Evolutionary conservation across 2,329 filamentous ascomycete species (phyloP), one percentile per base, ranked within the genome.

Genomic region (Botryosphaeria dothidea): DNA sequence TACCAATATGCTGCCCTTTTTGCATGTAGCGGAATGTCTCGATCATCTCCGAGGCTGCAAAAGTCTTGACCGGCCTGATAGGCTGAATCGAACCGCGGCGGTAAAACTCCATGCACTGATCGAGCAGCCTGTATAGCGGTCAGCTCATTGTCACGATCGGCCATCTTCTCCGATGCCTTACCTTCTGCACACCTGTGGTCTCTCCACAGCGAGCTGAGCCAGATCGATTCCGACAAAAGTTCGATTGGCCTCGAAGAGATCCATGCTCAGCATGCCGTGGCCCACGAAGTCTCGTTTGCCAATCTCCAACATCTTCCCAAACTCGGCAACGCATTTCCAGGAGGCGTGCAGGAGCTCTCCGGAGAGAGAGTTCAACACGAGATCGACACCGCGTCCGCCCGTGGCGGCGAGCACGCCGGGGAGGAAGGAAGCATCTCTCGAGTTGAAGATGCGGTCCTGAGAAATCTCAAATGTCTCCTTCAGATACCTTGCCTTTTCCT

Each of bases 281-380:
- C 51, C 54, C 38, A 21, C 23, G 11, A 60, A 31, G 25, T 71
- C 70, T 4, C 49, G 41, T 43, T 68, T 68, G 17, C 71, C 71
- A 25, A 73, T 70, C 6, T 73, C 69, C 4, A 73, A 25, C 13
- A 72, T 68, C 21, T 68, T 65, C 17, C 73, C 73, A 38, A 71
- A 73, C 9, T 68, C 45, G 1, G 82, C 80, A 3, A 85, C 71
- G 51, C 80, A 83, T 8, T 74, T 66, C 80, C 79, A 84, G 0
- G 78, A 80, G 0, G 77, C 75, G 2, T 66, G 67, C 15, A 75
- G 62, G 4, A 67, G 23, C 23, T 73, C 68, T 3, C 68, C 69
- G 7, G 69, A 57, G 1, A 67, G n/a, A 17, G 51, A 65, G 66
- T 74, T 78, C 61, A 79, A 66, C 4, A 77, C 67, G 4, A 79